Conservation (phyloP, 2,329 filamentous ascomycete genomes). For the Gnomoniopsis sp. region DNA sequence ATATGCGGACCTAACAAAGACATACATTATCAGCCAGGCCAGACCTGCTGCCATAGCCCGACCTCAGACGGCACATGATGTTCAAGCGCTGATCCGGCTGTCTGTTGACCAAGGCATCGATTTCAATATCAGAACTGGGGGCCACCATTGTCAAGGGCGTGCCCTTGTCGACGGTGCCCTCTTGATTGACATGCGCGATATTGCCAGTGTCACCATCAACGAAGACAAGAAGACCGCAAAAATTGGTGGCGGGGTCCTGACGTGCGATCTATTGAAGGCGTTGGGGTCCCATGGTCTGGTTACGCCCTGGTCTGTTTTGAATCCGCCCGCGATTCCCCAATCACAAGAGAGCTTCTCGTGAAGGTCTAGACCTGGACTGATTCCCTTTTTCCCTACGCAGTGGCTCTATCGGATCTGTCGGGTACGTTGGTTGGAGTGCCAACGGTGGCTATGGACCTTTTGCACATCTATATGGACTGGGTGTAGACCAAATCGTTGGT, state of each 20-base stretch:
- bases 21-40: background rate
- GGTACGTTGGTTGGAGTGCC: slow-evolving; percentile 33
- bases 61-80: slow-evolving; percentile 2
- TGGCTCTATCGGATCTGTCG: slow-evolving; percentile 21
- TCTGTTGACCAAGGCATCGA: background rate
- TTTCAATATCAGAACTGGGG: background rate
- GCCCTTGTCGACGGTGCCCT: background rate
- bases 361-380: no score
- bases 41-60: slow-evolving; percentile 1
- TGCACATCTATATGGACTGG: slow-evolving; percentile 27
- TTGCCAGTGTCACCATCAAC: background rate
- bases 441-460: slow-evolving; percentile 33
- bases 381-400: slow-evolving; percentile 1
- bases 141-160: slow-evolving; percentile 1
- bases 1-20: background rate
- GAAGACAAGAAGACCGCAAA: slow-evolving; percentile 14
- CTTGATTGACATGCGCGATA: slow-evolving; percentile 7
- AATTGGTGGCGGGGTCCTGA: slow-evolving; percentile 19
- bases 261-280: slow-evolving; percentile 11
- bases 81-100: background rate
- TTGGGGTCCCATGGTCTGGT: slow-evolving; percentile 17
- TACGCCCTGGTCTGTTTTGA: slow-evolving; percentile 14
- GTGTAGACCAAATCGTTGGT: slow-evolving; percentile 34
- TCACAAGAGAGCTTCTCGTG: background rate
- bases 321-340: background rate